phyloP scores from a whole-genome alignment of 1,284 basidiomycete species.

The Farysia itapuensis region DNA sequence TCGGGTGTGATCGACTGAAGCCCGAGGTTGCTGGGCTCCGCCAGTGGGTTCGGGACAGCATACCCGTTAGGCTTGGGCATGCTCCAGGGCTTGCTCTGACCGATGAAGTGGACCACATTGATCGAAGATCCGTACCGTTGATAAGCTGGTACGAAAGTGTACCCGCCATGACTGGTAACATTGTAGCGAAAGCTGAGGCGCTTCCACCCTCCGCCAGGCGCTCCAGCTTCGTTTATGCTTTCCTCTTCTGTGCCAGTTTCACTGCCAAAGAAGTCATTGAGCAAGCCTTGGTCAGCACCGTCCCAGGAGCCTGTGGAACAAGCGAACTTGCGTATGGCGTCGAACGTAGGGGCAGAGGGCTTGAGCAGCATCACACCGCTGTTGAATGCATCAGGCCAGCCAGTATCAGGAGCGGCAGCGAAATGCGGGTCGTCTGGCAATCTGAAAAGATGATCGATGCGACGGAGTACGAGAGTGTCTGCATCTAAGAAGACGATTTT shows the following conservation, averaged over 20 bases:
- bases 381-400: slow-evolving; percentile 99
- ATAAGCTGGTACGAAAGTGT: slow-evolving; percentile 95
- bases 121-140: slow-evolving; percentile 86
- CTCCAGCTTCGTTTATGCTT: background rate
- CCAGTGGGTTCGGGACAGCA: slow-evolving; percentile 56
- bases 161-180: slow-evolving; percentile 93
- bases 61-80: slow-evolving; percentile 35
- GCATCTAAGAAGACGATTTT: slow-evolving; percentile 95
- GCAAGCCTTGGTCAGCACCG: slow-evolving; percentile 91
- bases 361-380: slow-evolving; percentile 87
- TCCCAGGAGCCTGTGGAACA: slow-evolving; percentile 85
- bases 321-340: slow-evolving; percentile 71
- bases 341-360: slow-evolving; percentile 80
- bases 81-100: slow-evolving; percentile 88
- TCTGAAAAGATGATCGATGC: slow-evolving; percentile 46
- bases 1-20: slow-evolving; percentile 53
- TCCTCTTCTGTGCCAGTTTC: slow-evolving; percentile 61
- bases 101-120: slow-evolving; percentile 90
- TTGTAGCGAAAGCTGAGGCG: slow-evolving; percentile 82
- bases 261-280: slow-evolving; percentile 81
- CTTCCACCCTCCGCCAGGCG: slow-evolving; percentile 75
- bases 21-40: slow-evolving; percentile 49
- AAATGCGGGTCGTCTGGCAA: slow-evolving; percentile 48
- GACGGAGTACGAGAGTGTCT: slow-evolving; percentile 79
- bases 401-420: slow-evolving; percentile 89